Base-by-base conservation (phyloP, 768 basidiomycete genomes). In the Dioszegia crocea region DNA sequence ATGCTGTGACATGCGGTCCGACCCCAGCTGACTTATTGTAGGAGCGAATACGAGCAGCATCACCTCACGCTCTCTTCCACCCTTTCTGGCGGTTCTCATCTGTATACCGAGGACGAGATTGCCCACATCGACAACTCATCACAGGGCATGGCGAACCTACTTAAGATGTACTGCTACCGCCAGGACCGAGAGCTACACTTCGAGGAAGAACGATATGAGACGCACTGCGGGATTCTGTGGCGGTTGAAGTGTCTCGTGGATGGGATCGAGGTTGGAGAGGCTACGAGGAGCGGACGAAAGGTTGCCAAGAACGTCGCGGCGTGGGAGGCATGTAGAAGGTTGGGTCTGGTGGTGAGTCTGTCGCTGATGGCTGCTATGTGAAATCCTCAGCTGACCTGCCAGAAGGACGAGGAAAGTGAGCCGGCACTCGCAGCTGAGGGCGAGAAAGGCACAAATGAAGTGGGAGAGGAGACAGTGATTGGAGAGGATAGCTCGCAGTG, bases 241-340 rank as follows among this genome's bases (percentile, higher is more conserved):
- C 62, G 57, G 59, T 48, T 68, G 12, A 59, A 59, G 38, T 64
- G 66, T 41, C 26, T 45, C 21, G 58, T 71, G 9, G 70, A 68
- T 56, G 68, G 66, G 39, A 61, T 64, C 17, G 65, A 67, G 38
- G 24, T 74, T 17, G 66, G 66, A 1, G 65, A 70, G 33, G 68
- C 63, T 4, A 65, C 64, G 30, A 67, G 73, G 50, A 52, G 60
- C 23, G 57, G 50, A 41, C 67, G 61, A 55, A 71, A 68, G 62
- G 33, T 41, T 2, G 73, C 73, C 26, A 70, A 64, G 65, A 70
- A 72, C 56, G 70, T 67, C 2, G 66, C 68, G 14, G 70, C 58
- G 9, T 70, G 61, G 63, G 61, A 68, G 45, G 73, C 65, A 2
- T 68, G 66, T 10, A 66, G 63, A 59, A 64, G 61, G 57, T 41